Evolutionary conservation across 2,329 filamentous ascomycete genomes (phyloP).

Genomic region (Verticillium nonalfalfae): DNA sequence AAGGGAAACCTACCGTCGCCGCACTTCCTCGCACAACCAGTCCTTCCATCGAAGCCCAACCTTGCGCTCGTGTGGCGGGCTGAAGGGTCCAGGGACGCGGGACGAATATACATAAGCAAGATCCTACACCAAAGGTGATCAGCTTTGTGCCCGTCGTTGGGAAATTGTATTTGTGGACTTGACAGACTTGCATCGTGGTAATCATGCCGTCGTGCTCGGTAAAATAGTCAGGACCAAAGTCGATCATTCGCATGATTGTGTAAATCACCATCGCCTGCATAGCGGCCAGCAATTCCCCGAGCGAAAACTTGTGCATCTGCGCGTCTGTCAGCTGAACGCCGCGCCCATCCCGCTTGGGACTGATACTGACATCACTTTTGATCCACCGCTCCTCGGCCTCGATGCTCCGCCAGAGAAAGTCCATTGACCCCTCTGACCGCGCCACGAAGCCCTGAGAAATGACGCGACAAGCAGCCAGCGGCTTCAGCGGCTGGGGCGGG

Average conservation of each 20-base stretch:
- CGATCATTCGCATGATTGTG: not conserved
- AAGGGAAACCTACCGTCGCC: not conserved
- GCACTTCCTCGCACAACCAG: not conserved
- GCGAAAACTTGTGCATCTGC: not conserved
- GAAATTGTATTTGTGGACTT: not conserved
- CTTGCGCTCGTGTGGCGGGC: not conserved
- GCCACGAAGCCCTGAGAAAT: not conserved
- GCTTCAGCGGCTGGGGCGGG: not conserved
- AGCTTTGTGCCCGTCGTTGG: not conserved
- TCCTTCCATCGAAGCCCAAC: not conserved
- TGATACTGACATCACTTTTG: not conserved
- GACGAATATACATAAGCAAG: not conserved
- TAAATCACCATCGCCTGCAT: conserved; percentile 1
- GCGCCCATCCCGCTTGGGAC: not conserved
- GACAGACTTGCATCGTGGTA: not conserved
- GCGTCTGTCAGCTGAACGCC: not conserved
- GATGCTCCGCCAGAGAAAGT: not conserved
- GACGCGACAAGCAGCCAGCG: not conserved
- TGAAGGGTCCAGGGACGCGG: not conserved
- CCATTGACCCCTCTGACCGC: not conserved
- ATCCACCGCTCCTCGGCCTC: not conserved
- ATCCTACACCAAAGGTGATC: not conserved
- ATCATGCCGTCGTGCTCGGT: not conserved
- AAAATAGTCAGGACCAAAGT: not conserved
- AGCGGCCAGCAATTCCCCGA: not conserved